Base-by-base conservation (phyloP, 1,284 basidiomycete genomes). In the Puccinia triticina region DNA sequence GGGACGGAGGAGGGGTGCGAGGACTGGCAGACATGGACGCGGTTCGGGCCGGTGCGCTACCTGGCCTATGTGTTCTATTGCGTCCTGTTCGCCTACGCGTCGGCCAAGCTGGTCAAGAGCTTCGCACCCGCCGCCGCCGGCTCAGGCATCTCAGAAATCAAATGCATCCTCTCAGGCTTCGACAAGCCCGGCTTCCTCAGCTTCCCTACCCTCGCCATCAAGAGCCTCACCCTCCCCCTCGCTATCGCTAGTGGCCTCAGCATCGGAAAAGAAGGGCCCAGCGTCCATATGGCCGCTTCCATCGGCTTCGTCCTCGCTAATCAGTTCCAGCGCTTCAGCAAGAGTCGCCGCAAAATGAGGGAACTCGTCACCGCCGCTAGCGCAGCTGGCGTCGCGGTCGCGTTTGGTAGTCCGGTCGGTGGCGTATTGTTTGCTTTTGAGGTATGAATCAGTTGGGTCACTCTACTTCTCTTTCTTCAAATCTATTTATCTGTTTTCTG, bases 111-210 rank as follows among this genome's bases (percentile, higher is more conserved):
- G 1, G 97, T 99, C 78, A 91, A 91, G 74, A 91, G 91, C 4
- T 92, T 97, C 85, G 95, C 96, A 1, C 95, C 93, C 77, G 97
- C 97, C 87, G 95, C 97, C 12, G 97, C 97, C 11, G 96, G 97
- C 5, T 98, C 95, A 83, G 97, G 97, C 79, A 99, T 99, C 83
- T 95, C 95, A 34, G 97, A 99, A 88, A 98, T 99, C 88, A 99
- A 99, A 86, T 98, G 96, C 87, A 98, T 99, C 85, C 89, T 99
- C 29, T 94, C 94, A 7, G 97, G 97, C 0, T 99, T 99, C 88
- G 90, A 95, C 85, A 98, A 99, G 92, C 92, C 96, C 87, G 95
- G 95, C 0, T 99, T 93, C 87, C 90, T 99, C 55, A 93, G 94
- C 16, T 91, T 93, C 83, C 91, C 92, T 87, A 99, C 96, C 0